Conservation (phyloP, 768 basidiomycete genomes). For the Lactarius indigo region DNA sequence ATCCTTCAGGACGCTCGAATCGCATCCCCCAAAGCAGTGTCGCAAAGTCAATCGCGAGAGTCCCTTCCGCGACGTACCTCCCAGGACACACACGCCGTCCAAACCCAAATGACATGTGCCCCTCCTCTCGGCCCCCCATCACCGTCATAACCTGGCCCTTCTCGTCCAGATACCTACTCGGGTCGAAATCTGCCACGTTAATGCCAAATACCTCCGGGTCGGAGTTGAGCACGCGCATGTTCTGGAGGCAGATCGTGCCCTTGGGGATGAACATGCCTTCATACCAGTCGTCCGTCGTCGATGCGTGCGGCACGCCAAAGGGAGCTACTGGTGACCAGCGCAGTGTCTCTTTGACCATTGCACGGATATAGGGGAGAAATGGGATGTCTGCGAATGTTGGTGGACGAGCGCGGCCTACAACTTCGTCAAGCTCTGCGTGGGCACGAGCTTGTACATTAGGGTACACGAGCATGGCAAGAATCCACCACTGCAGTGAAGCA, state of each 20-base stretch:
- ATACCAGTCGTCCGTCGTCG: constrained; percentile 14
- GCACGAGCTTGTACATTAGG: constrained; percentile 38
- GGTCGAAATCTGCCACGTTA: neutral
- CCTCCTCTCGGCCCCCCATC: constrained; percentile 29
- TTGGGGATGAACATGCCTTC: constrained; percentile 22
- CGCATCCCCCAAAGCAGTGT: constrained; percentile 29
- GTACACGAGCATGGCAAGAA: constrained; percentile 40
- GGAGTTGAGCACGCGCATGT: constrained; percentile 4
- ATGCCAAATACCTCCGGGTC: neutral
- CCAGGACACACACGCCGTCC: constrained; percentile 35
- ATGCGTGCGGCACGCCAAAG: constrained; percentile 20
- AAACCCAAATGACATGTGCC: constrained; percentile 30
- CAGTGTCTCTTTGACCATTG: constrained; percentile 35
- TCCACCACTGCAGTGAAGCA: constrained; percentile 33
- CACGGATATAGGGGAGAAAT: constrained; percentile 38
- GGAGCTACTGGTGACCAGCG: constrained; percentile 29
- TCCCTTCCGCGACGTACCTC: constrained; percentile 31
- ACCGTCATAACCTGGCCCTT: neutral
- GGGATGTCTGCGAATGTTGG: constrained; percentile 35
- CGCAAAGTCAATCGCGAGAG: constrained; percentile 34
- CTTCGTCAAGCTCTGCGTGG: constrained; percentile 41
- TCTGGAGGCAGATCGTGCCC: constrained; percentile 7
- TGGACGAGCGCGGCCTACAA: constrained; percentile 35
- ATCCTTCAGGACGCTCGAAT: constrained; percentile 14
- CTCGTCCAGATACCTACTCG: constrained; percentile 3